Base-by-base conservation (phyloP, 1,284 basidiomycete species). In the Lentinula novae-zelandiae region DNA sequence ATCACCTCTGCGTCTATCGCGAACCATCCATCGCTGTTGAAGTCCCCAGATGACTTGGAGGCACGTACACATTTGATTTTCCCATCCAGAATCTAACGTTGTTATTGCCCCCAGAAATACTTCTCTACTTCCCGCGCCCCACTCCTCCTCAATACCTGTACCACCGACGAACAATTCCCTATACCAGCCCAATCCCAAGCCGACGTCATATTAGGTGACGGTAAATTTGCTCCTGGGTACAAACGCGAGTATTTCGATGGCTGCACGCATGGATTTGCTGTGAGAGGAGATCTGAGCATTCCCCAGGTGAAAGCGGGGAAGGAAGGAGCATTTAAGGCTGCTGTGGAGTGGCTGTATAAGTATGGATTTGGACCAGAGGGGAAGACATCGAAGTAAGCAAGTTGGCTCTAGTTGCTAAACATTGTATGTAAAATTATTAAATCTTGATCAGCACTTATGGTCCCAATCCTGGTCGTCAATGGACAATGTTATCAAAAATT, bases 21-120 rank as follows among this genome's bases (percentile, higher is more conserved):
- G 55, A 71, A 82, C 0, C 92, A 94, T 72, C 92, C 91, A 1
- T 89, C 89, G 5, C 74, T 86, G 2, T 78, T 94, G 62, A 64
- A 85, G 46, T 64, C 81, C 48, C 87, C 89, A 9, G 82, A 73
- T 2, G 86, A 88, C 70, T 56, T 65, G 9, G 62, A 63, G 55
- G 62, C 63, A 52, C 13, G 55, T 36, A 40, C 12, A 17, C 31
- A 22, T 50, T n/a, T 22, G 9, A 27, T 20, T n/a, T 52, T 9
- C 17, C 9, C 9, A 51, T 34, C 8, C 1, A 22, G 42, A 8
- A 20, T 9, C 83, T 81, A 44, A 33, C 12, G 40, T 52, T 31
- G 46, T 39, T 15, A 10, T n/a, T 12, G 8, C 39, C 15, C 15
- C 15, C 40, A 54, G 52, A 60, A 49, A 27, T 60, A 60, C 20